phyloP scores from a whole-genome alignment of 169 alveolate genomes.

The Plasmodium inui region DNA sequence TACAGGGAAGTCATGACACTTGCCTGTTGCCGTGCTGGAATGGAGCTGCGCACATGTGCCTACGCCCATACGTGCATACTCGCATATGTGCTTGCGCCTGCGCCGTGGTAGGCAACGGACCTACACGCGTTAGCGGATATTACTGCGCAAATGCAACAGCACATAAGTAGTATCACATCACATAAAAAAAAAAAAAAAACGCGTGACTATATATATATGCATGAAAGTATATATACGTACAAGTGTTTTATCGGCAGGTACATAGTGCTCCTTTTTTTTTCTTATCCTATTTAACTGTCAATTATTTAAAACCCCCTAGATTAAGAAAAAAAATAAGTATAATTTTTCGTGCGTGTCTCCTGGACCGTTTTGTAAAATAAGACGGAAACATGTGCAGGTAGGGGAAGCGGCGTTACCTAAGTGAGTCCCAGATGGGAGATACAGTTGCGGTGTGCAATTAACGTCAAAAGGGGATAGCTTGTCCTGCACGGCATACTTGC shows the following conservation, averaged over 20 bases:
- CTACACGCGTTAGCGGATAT: not conserved
- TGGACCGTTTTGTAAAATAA: not conserved
- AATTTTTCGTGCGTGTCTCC: not conserved
- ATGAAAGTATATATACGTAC: not conserved
- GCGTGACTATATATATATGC: not conserved
- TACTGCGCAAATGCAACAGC: not conserved
- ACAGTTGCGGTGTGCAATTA: not conserved
- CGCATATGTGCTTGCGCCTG: not conserved
- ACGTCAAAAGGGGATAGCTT: not conserved
- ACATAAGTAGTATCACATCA: not conserved
- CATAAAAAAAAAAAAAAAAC: not conserved
- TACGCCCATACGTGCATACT: not conserved
- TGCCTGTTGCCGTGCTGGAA: not conserved
- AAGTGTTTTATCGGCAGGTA: conserved; percentile 26
- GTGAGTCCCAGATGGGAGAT: not conserved
- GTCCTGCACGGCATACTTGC: not conserved
- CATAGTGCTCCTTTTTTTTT: not conserved
- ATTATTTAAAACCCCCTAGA: conserved; percentile 17
- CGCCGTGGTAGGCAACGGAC: not conserved
- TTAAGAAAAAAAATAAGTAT: not conserved
- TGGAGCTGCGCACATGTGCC: not conserved
- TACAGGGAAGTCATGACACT: not conserved
- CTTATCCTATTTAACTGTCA: conserved; percentile 37
- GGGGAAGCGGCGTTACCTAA: not conserved
- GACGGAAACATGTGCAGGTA: not conserved